Evolutionary conservation across 2,329 filamentous ascomycete genomes (phyloP), one percentile per base, ranked within the genome.

Genomic region (Xylariaceae sp.): DNA sequence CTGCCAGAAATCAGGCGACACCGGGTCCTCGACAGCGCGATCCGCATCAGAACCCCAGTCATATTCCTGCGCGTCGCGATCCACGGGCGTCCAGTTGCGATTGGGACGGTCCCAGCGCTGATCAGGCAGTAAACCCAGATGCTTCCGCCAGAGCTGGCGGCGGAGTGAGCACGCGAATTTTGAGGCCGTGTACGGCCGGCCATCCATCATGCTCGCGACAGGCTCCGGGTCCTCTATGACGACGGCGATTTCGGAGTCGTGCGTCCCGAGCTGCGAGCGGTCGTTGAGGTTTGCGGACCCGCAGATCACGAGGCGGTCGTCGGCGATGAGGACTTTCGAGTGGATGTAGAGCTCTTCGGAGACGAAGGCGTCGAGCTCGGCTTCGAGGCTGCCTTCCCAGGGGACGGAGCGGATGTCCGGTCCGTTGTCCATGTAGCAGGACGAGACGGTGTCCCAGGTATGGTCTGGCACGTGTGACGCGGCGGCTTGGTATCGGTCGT

Each of bases 251-350:
- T 95, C 90, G 1, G 83, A 88, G 68, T 95, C 90, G 66, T 93
- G 89, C 47, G 80, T 77, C 27, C 88, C 89, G 6, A 94, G 73
- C 67, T 95, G 91, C 39, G 87, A 81, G 47, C 92, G 85, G 64
- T 97, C 92, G 66, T 96, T 97, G 57, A 96, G 77, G 67, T 96
- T 97, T 49, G 87, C 88, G 16, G 85, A 89, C 12, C 89, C 89
- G 63, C 89, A 93, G 47, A 96, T 82, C 3, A 88, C 90, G 36
- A 90, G 78, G 44, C 83, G 80, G 66, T 97, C 92, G 63, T 97
- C 91, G 1, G 85, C 86, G 58, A 96, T 93, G 53, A 93, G 77
- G 27, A 96, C 76, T 70, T 97, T 98, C 32, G 83, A 86, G 66
- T 98, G 93, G 44, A 97, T 61, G 52, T 64, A 64, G 4, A 94